Evolutionary conservation across 306 rosid species (phyloP), one percentile per base, ranked within the genome.

Genomic region (Lagenaria siceraria): DNA sequence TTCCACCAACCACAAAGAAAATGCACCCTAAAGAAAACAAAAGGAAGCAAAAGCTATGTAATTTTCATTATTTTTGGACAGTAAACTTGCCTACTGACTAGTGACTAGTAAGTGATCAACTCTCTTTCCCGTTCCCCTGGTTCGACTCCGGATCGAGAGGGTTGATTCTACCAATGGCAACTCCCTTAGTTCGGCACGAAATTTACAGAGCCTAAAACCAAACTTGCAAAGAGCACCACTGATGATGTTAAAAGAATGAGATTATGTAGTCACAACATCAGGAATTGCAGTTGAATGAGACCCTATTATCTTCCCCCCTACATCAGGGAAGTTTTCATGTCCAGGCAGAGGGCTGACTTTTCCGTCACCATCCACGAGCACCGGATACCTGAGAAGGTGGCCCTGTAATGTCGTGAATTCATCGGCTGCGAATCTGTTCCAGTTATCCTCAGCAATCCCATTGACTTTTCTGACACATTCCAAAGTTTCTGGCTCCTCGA

Each of bases 361-460:
- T 62, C 99, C 99, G 78, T 88, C 79, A 2, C 25, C 62, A 55
- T 87, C 89, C 36, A 96, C 87, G n/a, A 51, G 54, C 56, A 92
- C 27, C 18, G 99, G 99, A 84, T 96, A 96, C 86, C 79, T 86
- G 8, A 96, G 88, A 71, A 96, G 87, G 84, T 92, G 98, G 42
- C 99, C 99, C 74, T 79, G 96, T 79, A 90, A 71, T 12, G 5
- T 64, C 64, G 82, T 68, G 78, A 88, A 87, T 1, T 82, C 84
- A 22, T 83, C 91, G 1, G 84, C 68, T 24, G 82, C 24, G 61
- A 12, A 96, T 54, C 52, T 78, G 59, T 29, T 78, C 99, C 99
- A 89, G 75, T 96, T 96, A 4, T 88, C 76, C 14, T 75, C 65
- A 0, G 99, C 97, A 75, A 92, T 84, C 52, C 10, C 72, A 52